Percentiles rank a stretch among this genome's conserved stretches.
phyloP scores from a whole-genome alignment of 1,284 basidiomycete genomes.

The Phellinidium pouzarii region DNA sequence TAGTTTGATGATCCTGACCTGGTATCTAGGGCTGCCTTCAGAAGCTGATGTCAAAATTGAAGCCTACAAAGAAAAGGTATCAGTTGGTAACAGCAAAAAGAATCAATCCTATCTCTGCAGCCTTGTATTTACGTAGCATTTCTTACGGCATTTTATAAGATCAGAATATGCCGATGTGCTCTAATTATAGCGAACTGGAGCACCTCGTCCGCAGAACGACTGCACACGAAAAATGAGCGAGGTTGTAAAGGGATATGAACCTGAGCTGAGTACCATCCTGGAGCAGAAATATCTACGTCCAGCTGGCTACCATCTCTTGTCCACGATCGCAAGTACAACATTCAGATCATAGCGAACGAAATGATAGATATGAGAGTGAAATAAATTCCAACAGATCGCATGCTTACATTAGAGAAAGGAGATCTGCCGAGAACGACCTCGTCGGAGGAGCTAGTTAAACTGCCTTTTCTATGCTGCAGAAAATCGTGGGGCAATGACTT shows the following conservation, averaged over 20 bases:
- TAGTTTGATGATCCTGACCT: neutral
- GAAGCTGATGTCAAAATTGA: neutral
- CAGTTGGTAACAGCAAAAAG: neutral
- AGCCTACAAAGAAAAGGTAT: neutral
- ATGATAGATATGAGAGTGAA: neutral
- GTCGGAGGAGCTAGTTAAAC: slow-evolving; percentile 7
- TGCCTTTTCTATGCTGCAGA: slow-evolving; percentile 8
- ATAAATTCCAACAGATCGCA: neutral
- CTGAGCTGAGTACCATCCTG: neutral
- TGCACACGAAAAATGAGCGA: neutral
- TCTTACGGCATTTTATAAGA: neutral
- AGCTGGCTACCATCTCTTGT: neutral
- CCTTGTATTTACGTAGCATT: neutral
- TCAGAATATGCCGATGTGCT: neutral
- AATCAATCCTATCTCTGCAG: neutral
- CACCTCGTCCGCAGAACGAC: neutral
- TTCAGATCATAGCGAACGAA: neutral
- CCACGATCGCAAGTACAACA: neutral
- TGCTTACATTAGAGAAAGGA: neutral
- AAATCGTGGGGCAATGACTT: slow-evolving; percentile 12
- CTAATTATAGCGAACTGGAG: neutral
- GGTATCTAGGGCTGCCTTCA: neutral
- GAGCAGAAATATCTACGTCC: neutral
- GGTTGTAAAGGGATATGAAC: neutral
- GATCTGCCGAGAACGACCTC: neutral